Conservation (phyloP, 495 filamentous ascomycete genomes). For the Annulohypoxylon moriforme region DNA sequence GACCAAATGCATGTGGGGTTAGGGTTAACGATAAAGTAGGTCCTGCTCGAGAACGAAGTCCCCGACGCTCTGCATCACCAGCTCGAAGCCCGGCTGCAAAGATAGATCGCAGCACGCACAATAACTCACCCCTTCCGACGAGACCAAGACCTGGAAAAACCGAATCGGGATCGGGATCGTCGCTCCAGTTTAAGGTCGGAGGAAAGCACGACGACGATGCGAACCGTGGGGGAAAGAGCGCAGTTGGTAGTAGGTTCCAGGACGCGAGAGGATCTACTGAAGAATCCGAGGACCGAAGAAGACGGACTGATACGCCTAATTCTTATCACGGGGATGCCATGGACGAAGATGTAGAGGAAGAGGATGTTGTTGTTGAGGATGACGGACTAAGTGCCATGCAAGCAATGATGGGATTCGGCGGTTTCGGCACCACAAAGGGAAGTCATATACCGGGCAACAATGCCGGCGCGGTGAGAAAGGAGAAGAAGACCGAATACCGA, state of each 20-base stretch:
- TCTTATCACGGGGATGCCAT: slow-evolving; percentile 53
- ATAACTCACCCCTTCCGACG: slow-evolving; percentile 47
- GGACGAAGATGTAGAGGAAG: slow-evolving; percentile 62
- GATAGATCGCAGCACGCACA: slow-evolving; percentile 31
- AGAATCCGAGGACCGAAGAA: slow-evolving; percentile 35
- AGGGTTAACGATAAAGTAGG: slow-evolving; percentile 25
- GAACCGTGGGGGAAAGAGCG: slow-evolving; percentile 55
- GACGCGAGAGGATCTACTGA: slow-evolving; percentile 6
- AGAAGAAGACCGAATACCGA: slow-evolving; percentile 94
- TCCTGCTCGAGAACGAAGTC: slow-evolving; percentile 29
- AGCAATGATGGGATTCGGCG: slow-evolving; percentile 86
- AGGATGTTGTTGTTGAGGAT: slow-evolving; percentile 65
- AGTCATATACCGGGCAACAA: slow-evolving; percentile 93
- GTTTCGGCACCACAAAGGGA: slow-evolving; percentile 87
- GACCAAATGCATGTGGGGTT: slow-evolving; percentile 9
- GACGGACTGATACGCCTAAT: slow-evolving; percentile 38
- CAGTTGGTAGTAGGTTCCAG: slow-evolving; percentile 26
- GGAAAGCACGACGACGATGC: slow-evolving; percentile 52
- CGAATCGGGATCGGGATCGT: slow-evolving; percentile 29
- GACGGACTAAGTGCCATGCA: slow-evolving; percentile 80
- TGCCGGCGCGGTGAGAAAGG: slow-evolving; percentile 84
- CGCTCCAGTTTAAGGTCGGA: slow-evolving; percentile 53
- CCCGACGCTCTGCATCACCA: slow-evolving; percentile 33
- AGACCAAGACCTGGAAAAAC: slow-evolving; percentile 38
- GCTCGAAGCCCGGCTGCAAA: slow-evolving; percentile 33